phyloP scores from a whole-genome alignment of 2,329 filamentous ascomycete species.

The Pseudopithomyces maydicus region DNA sequence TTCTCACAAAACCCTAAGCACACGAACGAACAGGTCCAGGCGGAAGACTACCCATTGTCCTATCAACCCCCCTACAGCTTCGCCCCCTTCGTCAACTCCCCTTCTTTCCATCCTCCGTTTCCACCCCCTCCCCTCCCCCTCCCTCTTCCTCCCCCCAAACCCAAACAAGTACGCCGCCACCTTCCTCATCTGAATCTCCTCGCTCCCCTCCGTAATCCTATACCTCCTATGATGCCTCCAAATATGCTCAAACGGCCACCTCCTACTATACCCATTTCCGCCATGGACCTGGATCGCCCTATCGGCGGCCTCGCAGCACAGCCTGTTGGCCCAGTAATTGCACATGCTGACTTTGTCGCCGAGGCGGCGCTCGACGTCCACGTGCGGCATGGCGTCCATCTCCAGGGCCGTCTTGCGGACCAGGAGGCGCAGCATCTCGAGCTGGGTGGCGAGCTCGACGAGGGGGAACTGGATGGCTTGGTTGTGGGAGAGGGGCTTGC shows the following conservation, averaged over 20 bases:
- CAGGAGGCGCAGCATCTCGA: slow-evolving; percentile 64
- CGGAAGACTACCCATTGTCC: too few relatives aligned
- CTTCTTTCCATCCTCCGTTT: too few relatives aligned
- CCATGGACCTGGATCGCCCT: slow-evolving; percentile 67
- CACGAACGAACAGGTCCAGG: too few relatives aligned
- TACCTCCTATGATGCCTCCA: slow-evolving; percentile 68
- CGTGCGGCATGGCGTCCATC: slow-evolving; percentile 62
- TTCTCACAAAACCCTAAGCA: too few relatives aligned
- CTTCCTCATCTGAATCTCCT: slow-evolving; percentile 71
- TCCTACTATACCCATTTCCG: slow-evolving; percentile 63
- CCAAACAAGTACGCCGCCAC: slow-evolving; percentile 65
- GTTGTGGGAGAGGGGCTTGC: slow-evolving; percentile 61
- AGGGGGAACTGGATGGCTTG: slow-evolving; percentile 69
- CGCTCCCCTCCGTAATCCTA: slow-evolving; percentile 67
- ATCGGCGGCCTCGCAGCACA: slow-evolving; percentile 66
- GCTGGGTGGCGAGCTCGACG: slow-evolving; percentile 66
- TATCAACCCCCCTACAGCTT: too few relatives aligned
- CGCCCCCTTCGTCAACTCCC: too few relatives aligned
- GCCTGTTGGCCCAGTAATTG: slow-evolving; percentile 67
- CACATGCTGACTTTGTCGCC: slow-evolving; percentile 69
- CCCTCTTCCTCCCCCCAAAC: slow-evolving; percentile 53
- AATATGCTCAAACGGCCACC: slow-evolving; percentile 68
- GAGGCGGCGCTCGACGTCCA: slow-evolving; percentile 63
- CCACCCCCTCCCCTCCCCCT: too few relatives aligned
- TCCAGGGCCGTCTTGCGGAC: slow-evolving; percentile 66